These are phyloP conservation scores for Parascedosporium putredinis DNA, from an alignment of 2,329 filamentous ascomycete genomes.

Conservation along the genomic window DNA sequence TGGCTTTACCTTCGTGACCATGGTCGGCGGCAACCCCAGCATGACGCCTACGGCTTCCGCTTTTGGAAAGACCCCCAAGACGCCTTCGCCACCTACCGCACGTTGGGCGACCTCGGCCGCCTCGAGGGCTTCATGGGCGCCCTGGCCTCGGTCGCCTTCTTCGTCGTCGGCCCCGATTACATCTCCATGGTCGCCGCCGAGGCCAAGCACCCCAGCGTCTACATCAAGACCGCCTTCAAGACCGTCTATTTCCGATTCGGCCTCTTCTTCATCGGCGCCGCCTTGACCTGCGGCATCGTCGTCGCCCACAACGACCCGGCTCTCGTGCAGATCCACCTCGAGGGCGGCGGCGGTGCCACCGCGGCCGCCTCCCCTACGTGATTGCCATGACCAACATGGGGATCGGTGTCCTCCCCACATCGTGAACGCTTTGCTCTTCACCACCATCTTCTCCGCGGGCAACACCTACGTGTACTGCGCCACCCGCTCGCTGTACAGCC, in stretches of 20 bases:
- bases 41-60: conserved; percentile 60
- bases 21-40: conserved; percentile 64
- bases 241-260: conserved; percentile 62
- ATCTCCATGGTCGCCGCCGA: conserved; percentile 60
- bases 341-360: conserved; percentile 26
- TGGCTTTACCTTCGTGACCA: conserved; percentile 65
- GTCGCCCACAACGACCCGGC: conserved; percentile 52
- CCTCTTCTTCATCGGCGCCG: conserved; percentile 49
- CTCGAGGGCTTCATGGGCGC: conserved; percentile 62
- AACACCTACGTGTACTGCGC: conserved; percentile 48
- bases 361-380: conserved; percentile 51
- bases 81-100: conserved; percentile 35
- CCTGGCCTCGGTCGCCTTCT: conserved; percentile 53
- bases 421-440: conserved; percentile 68
- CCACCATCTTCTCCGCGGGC: conserved; percentile 47
- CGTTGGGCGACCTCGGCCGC: conserved; percentile 49
- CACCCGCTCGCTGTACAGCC: conserved; percentile 43
- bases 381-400: conserved; percentile 60
- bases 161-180: conserved; percentile 57
- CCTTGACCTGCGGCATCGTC: conserved; percentile 55
- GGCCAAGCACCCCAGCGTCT: conserved; percentile 50
- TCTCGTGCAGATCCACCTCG: conserved; percentile 34
- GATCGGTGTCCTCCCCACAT: conserved; percentile 58
- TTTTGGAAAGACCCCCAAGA: conserved; percentile 54
- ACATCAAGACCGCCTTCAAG: conserved; percentile 60